Conservation (phyloP, 495 filamentous ascomycete species). For the Hypomontagnella monticulosa region DNA sequence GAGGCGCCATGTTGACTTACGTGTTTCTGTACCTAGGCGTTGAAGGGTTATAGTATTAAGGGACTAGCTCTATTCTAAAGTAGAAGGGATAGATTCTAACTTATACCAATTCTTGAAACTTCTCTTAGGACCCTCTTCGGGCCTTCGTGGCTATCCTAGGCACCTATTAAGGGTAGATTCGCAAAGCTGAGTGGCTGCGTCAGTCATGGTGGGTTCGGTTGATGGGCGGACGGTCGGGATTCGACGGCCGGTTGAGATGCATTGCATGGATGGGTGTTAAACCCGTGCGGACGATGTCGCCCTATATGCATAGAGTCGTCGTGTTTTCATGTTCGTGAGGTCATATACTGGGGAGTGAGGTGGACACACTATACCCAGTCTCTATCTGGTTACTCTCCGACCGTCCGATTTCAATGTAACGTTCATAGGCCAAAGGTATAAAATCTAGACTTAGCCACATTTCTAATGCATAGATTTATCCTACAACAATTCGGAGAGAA, state of each 20-base stretch:
- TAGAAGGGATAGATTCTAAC: background rate
- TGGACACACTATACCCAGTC: background rate
- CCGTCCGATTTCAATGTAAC: conserved; percentile 29
- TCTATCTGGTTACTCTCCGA: conserved; percentile 11
- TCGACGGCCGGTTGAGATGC: background rate
- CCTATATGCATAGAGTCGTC: background rate
- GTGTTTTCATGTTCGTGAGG: conserved; percentile 3
- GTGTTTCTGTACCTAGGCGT: background rate
- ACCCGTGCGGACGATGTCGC: background rate
- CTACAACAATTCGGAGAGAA: background rate
- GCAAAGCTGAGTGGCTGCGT: background rate
- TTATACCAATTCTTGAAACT: conserved; percentile 18
- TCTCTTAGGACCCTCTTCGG: background rate
- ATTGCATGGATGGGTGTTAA: conserved; percentile 9
- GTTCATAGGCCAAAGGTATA: background rate
- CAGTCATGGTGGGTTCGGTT: background rate
- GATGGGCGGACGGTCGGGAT: conserved; percentile 27
- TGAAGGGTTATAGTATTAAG: background rate
- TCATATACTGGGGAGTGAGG: conserved; percentile 5
- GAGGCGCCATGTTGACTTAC: conserved; percentile 27
- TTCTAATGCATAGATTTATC: background rate
- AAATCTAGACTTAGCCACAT: background rate
- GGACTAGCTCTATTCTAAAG: background rate
- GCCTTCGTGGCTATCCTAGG: conserved; percentile 8
- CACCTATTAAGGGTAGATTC: conserved; percentile 1